These are phyloP conservation scores for Sedum album DNA, from an alignment of 164 flowering plant genomes.

Conservation along the genomic window DNA sequence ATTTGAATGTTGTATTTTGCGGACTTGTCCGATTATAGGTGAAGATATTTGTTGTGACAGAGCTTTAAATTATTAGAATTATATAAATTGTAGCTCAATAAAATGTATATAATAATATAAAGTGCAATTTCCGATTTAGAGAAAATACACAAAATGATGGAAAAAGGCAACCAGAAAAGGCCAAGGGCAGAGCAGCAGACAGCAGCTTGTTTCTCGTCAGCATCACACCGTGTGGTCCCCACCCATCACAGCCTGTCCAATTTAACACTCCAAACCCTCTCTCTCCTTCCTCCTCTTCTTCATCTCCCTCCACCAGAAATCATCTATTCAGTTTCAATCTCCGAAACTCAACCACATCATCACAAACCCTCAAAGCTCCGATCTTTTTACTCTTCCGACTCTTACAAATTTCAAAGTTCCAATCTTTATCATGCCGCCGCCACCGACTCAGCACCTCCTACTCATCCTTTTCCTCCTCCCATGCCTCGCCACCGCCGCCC, in stretches of 20 bases:
- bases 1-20: no score
- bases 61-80: no score
- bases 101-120: no score
- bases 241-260: conserved; percentile 19
- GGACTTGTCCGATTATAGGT: no score
- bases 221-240: no score
- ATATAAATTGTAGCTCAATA: no score
- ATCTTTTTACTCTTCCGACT: neutral
- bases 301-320: neutral
- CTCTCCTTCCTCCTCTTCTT: conserved; percentile 5
- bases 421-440: conserved; percentile 20
- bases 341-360: neutral
- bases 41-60: no score
- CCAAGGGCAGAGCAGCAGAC: neutral
- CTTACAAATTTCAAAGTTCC: neutral
- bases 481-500: conserved; percentile 13
- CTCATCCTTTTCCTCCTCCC: conserved; percentile 9
- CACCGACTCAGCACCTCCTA: conserved; percentile 19
- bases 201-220: neutral
- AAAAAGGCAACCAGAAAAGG: neutral
- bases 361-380: neutral
- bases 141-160: no score
- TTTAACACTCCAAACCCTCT: neutral
- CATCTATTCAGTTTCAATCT: neutral
- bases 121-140: no score